Conservation (phyloP, 116 monocot genomes). For the Papilionanthe hybrid region DNA sequence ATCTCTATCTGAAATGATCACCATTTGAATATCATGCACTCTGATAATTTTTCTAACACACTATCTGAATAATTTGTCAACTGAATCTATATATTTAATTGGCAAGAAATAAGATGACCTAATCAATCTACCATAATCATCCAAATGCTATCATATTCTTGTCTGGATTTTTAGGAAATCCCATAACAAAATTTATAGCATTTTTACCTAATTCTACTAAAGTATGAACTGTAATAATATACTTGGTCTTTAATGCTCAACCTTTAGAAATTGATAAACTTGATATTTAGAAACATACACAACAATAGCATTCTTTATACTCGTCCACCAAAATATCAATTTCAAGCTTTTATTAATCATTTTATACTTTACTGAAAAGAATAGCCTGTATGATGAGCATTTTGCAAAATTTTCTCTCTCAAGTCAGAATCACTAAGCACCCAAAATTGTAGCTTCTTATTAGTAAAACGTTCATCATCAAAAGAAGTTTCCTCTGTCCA, state of each 20-base stretch:
- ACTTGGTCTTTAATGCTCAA: background rate
- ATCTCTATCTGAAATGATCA: background rate
- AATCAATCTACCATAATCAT: background rate
- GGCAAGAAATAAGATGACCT: background rate
- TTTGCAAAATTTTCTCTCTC: background rate
- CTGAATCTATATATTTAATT: background rate
- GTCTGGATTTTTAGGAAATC: background rate
- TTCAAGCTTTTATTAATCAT: background rate
- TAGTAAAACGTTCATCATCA: background rate
- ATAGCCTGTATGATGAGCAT: background rate
- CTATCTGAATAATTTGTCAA: background rate
- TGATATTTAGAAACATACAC: background rate
- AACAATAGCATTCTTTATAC: background rate
- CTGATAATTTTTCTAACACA: background rate
- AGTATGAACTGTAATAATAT: background rate
- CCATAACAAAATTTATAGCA: too few species aligned
- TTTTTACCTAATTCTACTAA: background rate
- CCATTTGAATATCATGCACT: background rate
- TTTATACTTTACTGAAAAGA: background rate
- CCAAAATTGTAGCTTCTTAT: background rate
- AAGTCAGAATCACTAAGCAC: background rate
- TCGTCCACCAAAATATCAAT: background rate
- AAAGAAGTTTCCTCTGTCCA: background rate
- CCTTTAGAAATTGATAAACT: background rate
- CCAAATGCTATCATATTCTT: background rate